Percentiles rank a stretch among this genome's conserved stretches.
Conservation (phyloP, 768 basidiomycete genomes). For the Phanerochaete sordida region DNA sequence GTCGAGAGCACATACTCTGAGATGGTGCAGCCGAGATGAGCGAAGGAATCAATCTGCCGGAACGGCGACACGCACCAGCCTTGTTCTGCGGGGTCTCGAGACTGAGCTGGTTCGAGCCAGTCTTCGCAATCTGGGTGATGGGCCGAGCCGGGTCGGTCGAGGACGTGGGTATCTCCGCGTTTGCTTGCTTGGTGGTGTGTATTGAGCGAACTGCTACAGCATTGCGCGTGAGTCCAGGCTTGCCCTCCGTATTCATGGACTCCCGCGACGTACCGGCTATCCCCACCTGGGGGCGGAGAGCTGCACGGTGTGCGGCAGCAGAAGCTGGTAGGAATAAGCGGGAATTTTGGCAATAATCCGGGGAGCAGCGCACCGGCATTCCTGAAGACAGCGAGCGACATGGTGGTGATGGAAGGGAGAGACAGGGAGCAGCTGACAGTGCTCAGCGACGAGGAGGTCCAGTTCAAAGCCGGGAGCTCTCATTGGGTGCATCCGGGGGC, state of each 20-base stretch:
- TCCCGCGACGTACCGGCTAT: slow-evolving; percentile 35
- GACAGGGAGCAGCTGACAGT: not conserved
- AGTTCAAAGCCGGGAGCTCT: slow-evolving; percentile 11
- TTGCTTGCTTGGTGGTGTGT: slow-evolving; percentile 47
- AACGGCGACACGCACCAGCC: slow-evolving; percentile 56
- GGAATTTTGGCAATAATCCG: not conserved
- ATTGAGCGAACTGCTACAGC: slow-evolving; percentile 48
- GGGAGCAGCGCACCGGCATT: slow-evolving; percentile 26
- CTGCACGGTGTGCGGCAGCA: slow-evolving; percentile 40
- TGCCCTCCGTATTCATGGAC: not conserved
- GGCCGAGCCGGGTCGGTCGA: slow-evolving; percentile 47
- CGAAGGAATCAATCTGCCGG: not conserved
- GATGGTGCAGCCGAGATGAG: not conserved
- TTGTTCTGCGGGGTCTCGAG: slow-evolving; percentile 87
- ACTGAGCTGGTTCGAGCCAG: slow-evolving; percentile 79
- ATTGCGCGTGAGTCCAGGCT: not conserved
- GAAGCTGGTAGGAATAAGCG: slow-evolving; percentile 10
- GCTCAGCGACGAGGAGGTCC: slow-evolving; percentile 6
- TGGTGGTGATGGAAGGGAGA: slow-evolving; percentile 20
- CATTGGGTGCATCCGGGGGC: slow-evolving; percentile 5
- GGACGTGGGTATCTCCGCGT: slow-evolving; percentile 40
- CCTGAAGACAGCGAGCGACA: slow-evolving; percentile 45
- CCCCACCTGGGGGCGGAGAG: slow-evolving; percentile 42
- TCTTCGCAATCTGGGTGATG: slow-evolving; percentile 68
- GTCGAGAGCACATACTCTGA: slow-evolving; percentile 95